Conservation (phyloP, 352 stramenopile genomes). For the Hyaloperonospora arabidopsidis region DNA sequence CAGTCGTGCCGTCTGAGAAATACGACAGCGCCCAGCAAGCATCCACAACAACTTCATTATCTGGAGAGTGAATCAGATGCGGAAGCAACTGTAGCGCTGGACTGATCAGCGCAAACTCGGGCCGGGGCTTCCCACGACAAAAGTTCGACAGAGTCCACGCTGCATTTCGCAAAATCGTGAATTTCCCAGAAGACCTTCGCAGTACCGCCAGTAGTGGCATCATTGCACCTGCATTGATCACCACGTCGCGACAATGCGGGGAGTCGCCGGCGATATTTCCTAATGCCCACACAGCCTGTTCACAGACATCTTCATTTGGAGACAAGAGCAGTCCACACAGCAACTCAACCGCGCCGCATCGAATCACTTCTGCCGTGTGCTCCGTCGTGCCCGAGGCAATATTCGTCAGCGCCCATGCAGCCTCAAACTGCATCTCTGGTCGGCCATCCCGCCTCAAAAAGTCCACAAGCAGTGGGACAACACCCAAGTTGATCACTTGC, state of each 20-base stretch:
- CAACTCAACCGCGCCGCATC: slow-evolving; percentile 93
- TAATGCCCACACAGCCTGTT: slow-evolving; percentile 96
- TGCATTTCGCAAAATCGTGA: slow-evolving; percentile 97
- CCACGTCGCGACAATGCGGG: slow-evolving; percentile 92
- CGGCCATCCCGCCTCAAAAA: slow-evolving; percentile 94
- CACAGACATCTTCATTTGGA: slow-evolving; percentile 96
- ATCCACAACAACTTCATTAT: slow-evolving; percentile 98
- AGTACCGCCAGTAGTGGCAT: slow-evolving; percentile 92
- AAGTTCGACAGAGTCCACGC: slow-evolving; percentile 99
- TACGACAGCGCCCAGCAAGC: slow-evolving; percentile 99
- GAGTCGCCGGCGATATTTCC: slow-evolving; percentile 99
- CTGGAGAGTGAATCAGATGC: slow-evolving; percentile 92
- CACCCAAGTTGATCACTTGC: slow-evolving; percentile 94
- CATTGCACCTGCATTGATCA: slow-evolving; percentile 92
- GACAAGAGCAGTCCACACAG: slow-evolving; percentile 94
- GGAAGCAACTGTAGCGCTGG: slow-evolving; percentile 90
- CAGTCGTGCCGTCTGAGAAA: slow-evolving; percentile 94
- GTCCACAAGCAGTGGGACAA: slow-evolving; percentile 95
- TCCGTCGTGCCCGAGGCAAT: slow-evolving; percentile 97
- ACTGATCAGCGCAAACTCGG: slow-evolving; percentile 93
- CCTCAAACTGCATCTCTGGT: slow-evolving; percentile 95
- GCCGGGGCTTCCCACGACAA: slow-evolving; percentile 89
- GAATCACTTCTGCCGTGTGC: slow-evolving; percentile 97
- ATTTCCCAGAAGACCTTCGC: slow-evolving; percentile 80
- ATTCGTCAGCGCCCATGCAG: slow-evolving; percentile 99